phyloP scores from a whole-genome alignment of 2,329 filamentous ascomycete genomes.

The Penicillium italicum region DNA sequence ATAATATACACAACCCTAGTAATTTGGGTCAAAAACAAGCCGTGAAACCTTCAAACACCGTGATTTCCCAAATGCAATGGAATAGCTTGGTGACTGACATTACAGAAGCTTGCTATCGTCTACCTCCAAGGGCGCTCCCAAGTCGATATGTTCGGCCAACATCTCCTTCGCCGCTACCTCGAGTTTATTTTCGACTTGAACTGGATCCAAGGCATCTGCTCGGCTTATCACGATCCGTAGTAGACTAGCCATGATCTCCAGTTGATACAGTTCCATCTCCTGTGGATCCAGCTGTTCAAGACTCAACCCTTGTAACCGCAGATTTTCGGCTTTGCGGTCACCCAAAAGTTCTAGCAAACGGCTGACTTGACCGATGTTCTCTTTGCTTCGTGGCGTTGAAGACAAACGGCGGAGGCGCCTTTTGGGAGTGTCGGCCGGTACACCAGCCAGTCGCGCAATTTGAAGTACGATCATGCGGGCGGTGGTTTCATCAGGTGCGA shows the following conservation, averaged over 20 bases:
- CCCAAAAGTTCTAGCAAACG: conserved; percentile 45
- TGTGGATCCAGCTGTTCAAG: conserved; percentile 37
- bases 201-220: conserved; percentile 25
- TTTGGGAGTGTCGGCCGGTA: conserved; percentile 31
- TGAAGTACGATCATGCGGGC: conserved; percentile 49
- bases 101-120: conserved; percentile 27
- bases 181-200: conserved; percentile 35
- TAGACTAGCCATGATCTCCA: conserved; percentile 44
- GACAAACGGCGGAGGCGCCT: conserved; percentile 42
- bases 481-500: conserved; percentile 47
- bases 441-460: conserved; percentile 45
- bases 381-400: conserved; percentile 41
- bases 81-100: background rate
- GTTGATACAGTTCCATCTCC: conserved; percentile 39
- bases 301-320: conserved; percentile 32
- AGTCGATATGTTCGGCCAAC: conserved; percentile 31
- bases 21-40: background rate
- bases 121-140: conserved; percentile 29
- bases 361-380: conserved; percentile 45
- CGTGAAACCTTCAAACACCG: background rate
- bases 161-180: conserved; percentile 37
- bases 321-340: conserved; percentile 33
- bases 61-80: background rate
- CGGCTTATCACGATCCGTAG: conserved; percentile 41
- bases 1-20: conserved; percentile 5